Evolutionary conservation across 176 grass and related monocot species (phyloP), one percentile per base, ranked within the genome.

Genomic region (Avena insularis): DNA sequence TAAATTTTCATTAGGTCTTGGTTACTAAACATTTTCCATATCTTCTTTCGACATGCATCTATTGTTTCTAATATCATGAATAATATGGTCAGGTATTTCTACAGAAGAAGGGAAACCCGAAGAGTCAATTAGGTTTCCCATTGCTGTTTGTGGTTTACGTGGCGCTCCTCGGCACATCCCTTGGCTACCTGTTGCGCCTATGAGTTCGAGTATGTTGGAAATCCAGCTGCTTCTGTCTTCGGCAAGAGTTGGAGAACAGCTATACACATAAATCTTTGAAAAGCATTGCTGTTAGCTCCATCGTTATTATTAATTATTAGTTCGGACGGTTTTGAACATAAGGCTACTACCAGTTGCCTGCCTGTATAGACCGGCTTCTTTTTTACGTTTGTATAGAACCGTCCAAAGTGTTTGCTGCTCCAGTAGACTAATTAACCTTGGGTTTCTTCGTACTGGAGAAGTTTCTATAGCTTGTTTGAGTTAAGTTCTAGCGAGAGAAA

Each of bases 111-210:
- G 46, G 46, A 11, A 48, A 57, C 17, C 57, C 83, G 43, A 91
- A 88, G 89, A 63, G 27, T 69, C 90, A 92, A 83, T 12, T 88
- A 54, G 97, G 97, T 35, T 99, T 94, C 69, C 94, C 97, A 3
- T 82, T 94, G 60, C 86, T 94, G 46, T 99, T 99, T 87, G 94
- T 96, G 8, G 86, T 99, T 74, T 99, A 92, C 20, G 85, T 99
- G 87, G 90, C 92, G 55, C 89, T 99, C 25, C 83, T 94, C 47
- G 92, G 92, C 64, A 87, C 89, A 35, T 69, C 80, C 9, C 83
- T 99, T 4, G 97, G 97, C 80, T 92, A 94, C 73, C 79, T 96
- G 29, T 64, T 99, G 83, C 92, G 81, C 74, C 15, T 88, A 85
- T 96, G 89, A 99, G 77, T 69, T 66, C 17, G 15, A 64, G 16